Evolutionary conservation across 345 rosid species (phyloP), one percentile per base, ranked within the genome.

Genomic region (Draba incana): DNA sequence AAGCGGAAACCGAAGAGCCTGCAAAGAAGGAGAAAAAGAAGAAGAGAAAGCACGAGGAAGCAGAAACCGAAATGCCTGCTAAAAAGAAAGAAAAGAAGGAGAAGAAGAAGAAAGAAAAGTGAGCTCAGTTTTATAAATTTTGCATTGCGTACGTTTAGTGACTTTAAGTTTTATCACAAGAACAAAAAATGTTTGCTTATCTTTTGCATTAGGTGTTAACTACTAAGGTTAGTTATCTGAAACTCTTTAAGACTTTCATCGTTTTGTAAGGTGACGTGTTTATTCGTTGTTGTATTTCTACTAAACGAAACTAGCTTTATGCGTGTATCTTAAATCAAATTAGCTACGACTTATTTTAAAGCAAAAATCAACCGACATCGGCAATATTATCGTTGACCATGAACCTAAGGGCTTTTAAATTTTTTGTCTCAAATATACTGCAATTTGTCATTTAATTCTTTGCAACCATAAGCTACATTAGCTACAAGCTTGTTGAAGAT

Each of bases 11-110:
- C 0, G 74, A 38, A 25, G 56, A 31, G 35, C 35, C 35, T 5
- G 5, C 52, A 41, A 65, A 47, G 71, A 64, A 6, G 75, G 52
- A 31, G 50, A 77, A 44, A 81, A 56, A 58, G 70, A 83, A 81
- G 81, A 83, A 28, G 73, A 84, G 64, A 63, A 80, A 87, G 54
- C 72, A 73, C 1, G 81, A 68, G 16, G 73, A 43, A 37, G 73
- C 66, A 46, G 64, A 58, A 42, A 60, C 67, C 0, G 80, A 49
- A 12, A 53, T 68, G 45, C 57, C 57, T 8, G 49, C 57, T 2
- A 49, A 64, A 41, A 62, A 68, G 58, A 72, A 78, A 20, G 75
- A 73, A 61, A 80, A 74, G 62, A 80, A 75, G n/a, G 78, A 77
- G 64, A 78, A 78, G 77, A 81, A 71, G 55, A 81, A 69, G 30